Percentiles rank a stretch among this genome's conserved stretches.
Evolutionary conservation across 2,329 filamentous ascomycete genomes (phyloP).

Genomic region (Apiospora koreana): DNA sequence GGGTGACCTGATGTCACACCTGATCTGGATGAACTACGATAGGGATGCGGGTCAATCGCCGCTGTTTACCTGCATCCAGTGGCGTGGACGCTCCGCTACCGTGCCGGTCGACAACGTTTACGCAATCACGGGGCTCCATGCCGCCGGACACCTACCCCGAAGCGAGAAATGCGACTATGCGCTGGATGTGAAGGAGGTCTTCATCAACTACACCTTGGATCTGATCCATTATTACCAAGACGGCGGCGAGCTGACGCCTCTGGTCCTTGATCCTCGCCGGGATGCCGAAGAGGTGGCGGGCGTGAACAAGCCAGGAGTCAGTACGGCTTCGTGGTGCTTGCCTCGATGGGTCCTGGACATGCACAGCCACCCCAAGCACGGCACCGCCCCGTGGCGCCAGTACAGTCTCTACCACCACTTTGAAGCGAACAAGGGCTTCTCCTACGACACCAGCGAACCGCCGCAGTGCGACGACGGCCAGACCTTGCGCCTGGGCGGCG

Average conservation of each 20-base stretch:
- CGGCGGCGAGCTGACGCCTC: neutral
- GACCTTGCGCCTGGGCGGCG: neutral
- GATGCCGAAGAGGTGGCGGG: neutral
- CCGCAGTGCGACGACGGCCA: neutral
- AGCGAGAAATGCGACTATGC: slow-evolving; percentile 10
- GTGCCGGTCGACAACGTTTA: slow-evolving; percentile 5
- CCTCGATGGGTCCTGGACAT: neutral
- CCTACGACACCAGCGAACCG: neutral
- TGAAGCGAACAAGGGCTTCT: neutral
- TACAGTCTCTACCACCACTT: neutral
- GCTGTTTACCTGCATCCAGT: neutral
- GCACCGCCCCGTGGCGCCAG: neutral
- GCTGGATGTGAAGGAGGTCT: neutral
- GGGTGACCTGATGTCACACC: neutral
- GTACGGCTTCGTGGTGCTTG: neutral
- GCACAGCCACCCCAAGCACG: neutral
- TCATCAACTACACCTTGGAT: neutral
- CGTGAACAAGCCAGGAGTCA: too few species aligned
- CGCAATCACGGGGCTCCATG: neutral
- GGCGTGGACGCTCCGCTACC: neutral
- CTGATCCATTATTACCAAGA: neutral
- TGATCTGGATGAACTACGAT: neutral
- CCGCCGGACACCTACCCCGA: neutral
- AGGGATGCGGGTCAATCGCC: neutral
- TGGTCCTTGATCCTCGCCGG: neutral